phyloP scores from a whole-genome alignment of 306 rosid species.

The Malus sylvestris region DNA sequence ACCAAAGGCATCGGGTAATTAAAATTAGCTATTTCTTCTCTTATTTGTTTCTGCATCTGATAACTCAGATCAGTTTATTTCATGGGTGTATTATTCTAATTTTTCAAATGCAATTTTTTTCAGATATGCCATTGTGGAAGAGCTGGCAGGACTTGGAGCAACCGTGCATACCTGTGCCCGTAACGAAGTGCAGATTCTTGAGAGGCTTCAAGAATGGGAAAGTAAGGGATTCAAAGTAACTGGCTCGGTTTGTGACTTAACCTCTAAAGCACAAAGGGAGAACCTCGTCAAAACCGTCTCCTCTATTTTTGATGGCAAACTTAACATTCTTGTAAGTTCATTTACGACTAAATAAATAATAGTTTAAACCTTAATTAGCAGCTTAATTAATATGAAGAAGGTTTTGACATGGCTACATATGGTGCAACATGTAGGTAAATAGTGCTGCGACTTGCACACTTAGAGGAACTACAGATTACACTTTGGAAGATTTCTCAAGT shows the following conservation, averaged over 20 bases:
- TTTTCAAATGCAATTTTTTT: neutral
- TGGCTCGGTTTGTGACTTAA: slow-evolving; percentile 35
- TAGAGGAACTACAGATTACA: slow-evolving; percentile 2
- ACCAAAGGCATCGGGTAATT: slow-evolving; percentile 33
- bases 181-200: slow-evolving; percentile 18
- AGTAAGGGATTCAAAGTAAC: slow-evolving; percentile 32
- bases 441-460: slow-evolving; percentile 15
- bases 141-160: slow-evolving; percentile 42
- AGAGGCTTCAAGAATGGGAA: slow-evolving; percentile 33
- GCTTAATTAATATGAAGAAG: neutral
- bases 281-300: slow-evolving; percentile 25
- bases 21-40: neutral
- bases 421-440: slow-evolving; percentile 19
- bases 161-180: slow-evolving; percentile 39
- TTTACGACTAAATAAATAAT: too few relatives aligned
- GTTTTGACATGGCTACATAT: neutral
- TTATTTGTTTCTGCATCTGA: neutral
- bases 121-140: slow-evolving; percentile 44
- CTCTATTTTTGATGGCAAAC: slow-evolving; percentile 34
- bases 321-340: slow-evolving; percentile 39
- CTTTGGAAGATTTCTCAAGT: slow-evolving; percentile 17
- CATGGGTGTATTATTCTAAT: neutral
- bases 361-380: neutral
- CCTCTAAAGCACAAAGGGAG: slow-evolving; percentile 22
- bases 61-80: neutral